phyloP scores from a whole-genome alignment of 1,284 basidiomycete genomes.

The Rhodotorula sp. region DNA sequence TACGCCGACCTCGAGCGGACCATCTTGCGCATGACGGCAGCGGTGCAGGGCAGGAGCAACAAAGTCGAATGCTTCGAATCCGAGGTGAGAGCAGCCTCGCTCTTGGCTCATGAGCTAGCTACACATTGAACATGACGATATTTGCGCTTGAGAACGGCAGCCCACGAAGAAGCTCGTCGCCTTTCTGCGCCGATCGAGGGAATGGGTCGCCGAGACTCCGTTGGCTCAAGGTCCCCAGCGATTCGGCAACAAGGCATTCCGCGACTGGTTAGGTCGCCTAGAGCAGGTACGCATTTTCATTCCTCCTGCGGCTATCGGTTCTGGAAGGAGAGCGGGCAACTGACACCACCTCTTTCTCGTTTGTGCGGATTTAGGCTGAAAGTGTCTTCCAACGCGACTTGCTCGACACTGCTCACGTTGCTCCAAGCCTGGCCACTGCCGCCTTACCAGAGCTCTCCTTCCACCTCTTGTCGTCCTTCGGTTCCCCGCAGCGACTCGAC shows the following conservation, averaged over 20 bases:
- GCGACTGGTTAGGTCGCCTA: constrained; percentile 78
- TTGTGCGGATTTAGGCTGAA: neutral
- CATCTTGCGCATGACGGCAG: constrained; percentile 46
- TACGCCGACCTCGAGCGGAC: constrained; percentile 45
- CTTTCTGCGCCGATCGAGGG: constrained; percentile 68
- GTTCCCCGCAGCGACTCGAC: constrained; percentile 87
- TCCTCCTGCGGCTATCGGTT: too few relatives aligned
- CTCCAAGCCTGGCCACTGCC: constrained; percentile 54
- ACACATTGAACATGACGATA: neutral
- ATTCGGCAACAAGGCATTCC: constrained; percentile 91
- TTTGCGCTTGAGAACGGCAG: constrained; percentile 41
- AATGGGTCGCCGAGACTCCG: constrained; percentile 81
- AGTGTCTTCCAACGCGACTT: neutral
- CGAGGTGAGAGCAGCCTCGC: constrained; percentile 19
- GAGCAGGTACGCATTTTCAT: constrained; percentile 62
- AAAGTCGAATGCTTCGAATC: constrained; percentile 21
- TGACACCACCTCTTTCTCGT: neutral
- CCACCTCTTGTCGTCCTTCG: constrained; percentile 82
- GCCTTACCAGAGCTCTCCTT: constrained; percentile 63
- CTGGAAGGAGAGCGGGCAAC: neutral
- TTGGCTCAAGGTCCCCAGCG: constrained; percentile 77
- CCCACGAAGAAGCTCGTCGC: constrained; percentile 56
- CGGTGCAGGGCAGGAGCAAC: constrained; percentile 44
- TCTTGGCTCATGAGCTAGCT: neutral
- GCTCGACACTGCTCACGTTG: constrained; percentile 54